Evolutionary conservation across 192 early-diverging fungal species (phyloP).

Genomic region (Phlyctochytrium arcticum): DNA sequence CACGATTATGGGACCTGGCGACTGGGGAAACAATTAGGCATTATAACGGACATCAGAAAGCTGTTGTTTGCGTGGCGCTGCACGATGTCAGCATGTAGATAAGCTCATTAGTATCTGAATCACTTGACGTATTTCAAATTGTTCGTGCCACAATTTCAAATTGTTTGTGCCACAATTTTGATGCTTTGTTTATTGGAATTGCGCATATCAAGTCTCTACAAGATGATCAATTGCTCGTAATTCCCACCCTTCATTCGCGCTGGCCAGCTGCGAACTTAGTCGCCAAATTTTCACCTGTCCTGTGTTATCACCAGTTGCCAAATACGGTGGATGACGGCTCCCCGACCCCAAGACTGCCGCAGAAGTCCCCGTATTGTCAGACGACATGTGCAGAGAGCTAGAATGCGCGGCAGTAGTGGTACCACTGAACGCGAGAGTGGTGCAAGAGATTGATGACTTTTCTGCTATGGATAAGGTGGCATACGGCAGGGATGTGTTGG

Average conservation of each 20-base stretch:
- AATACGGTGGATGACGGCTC: neutral
- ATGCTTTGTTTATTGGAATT: too few species aligned
- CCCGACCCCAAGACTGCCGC: too few species aligned
- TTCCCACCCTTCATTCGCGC: constrained; percentile 1
- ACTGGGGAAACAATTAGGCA: constrained; percentile 76
- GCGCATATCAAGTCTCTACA: constrained; percentile 16
- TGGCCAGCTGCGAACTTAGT: constrained; percentile 5
- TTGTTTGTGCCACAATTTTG: too few species aligned
- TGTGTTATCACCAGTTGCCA: constrained; percentile 17
- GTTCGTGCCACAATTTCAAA: too few species aligned
- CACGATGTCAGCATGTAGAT: constrained; percentile 63
- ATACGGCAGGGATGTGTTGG: constrained; percentile 12
- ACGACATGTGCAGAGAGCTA: too few species aligned
- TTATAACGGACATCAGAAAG: constrained; percentile 88
- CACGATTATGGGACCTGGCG: constrained; percentile 75
- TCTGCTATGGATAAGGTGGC: constrained; percentile 7
- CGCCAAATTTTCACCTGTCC: constrained; percentile 25
- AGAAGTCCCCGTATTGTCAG: too few species aligned
- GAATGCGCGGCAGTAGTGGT: too few species aligned
- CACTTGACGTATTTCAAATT: too few species aligned
- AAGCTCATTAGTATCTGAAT: too few species aligned
- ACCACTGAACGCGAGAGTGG: constrained; percentile 16
- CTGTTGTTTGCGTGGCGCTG: constrained; percentile 80
- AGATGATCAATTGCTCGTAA: too few species aligned
- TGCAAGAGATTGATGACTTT: constrained; percentile 5